A percentile compares a stretch with the other conserved stretches of the same genome.
phyloP scores from a whole-genome alignment of 176 grass and related monocot genomes.

The Musa itinerans region DNA sequence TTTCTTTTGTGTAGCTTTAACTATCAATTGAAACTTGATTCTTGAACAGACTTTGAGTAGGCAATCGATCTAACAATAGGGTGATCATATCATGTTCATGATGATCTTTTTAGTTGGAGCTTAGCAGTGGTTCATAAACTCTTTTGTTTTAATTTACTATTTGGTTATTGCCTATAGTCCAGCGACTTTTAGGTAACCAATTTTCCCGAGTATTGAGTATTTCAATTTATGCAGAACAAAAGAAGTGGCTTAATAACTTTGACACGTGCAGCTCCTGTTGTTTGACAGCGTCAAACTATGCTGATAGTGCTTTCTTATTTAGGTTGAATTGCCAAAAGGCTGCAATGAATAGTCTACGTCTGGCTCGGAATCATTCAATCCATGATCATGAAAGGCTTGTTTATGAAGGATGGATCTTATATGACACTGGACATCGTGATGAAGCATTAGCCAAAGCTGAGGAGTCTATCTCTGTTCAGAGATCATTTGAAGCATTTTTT shows the following conservation, averaged over 20 bases:
- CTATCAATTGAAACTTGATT: background rate
- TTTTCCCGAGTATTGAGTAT: background rate
- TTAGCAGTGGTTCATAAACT: background rate
- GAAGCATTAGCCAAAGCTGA: constrained; percentile 84
- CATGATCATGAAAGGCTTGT: constrained; percentile 76
- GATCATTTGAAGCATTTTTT: constrained; percentile 95
- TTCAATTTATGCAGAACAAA: background rate
- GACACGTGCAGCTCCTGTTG: background rate
- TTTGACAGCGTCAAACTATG: background rate
- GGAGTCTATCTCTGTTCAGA: constrained; percentile 60
- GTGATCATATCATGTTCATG: background rate
- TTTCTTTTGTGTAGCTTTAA: too few species aligned
- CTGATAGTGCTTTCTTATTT: background rate
- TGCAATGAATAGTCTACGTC: constrained; percentile 71
- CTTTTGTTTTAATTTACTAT: background rate
- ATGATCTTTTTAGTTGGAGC: background rate
- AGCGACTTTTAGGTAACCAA: background rate
- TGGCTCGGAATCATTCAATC: constrained; percentile 55
- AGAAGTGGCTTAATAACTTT: background rate
- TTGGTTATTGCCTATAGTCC: background rate
- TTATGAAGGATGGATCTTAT: constrained; percentile 94
- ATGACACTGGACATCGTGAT: constrained; percentile 73
- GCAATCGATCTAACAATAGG: background rate
- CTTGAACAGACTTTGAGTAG: background rate
- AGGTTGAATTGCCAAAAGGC: constrained; percentile 91